Evolutionary conservation across 2,329 filamentous ascomycete genomes (phyloP).

Genomic region (Ilyonectria sp.): DNA sequence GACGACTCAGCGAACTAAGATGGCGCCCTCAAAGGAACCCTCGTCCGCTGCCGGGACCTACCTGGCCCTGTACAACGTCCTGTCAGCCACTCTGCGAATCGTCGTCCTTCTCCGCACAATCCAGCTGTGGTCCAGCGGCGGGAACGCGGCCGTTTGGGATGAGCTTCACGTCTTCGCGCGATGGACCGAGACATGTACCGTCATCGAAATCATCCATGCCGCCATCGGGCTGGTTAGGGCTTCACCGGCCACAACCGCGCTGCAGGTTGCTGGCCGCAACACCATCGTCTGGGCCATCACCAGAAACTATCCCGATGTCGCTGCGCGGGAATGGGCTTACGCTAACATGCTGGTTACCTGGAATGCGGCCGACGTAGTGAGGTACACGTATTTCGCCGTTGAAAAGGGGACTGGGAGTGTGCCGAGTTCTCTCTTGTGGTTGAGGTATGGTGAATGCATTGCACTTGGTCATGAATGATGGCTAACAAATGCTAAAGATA

Average conservation of each 20-base stretch:
- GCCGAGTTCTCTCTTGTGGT: conserved; percentile 28
- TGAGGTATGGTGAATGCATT: conserved; percentile 30
- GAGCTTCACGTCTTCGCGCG: conserved; percentile 32
- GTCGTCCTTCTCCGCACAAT: conserved; percentile 26
- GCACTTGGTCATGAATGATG: neutral
- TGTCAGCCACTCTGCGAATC: conserved; percentile 29
- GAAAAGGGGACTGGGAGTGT: conserved; percentile 31
- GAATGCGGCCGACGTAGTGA: conserved; percentile 39
- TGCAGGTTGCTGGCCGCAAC: conserved; percentile 42
- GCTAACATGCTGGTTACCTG: conserved; percentile 40
- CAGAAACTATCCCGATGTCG: conserved; percentile 40
- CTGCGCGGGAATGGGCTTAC: conserved; percentile 32
- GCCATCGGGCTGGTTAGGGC: conserved; percentile 35
- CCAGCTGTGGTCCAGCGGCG: conserved; percentile 28
- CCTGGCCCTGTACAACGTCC: conserved; percentile 35
- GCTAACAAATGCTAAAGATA: conserved; percentile 25
- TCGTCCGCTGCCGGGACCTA: conserved; percentile 12
- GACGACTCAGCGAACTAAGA: neutral
- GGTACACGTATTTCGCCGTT: conserved; percentile 41
- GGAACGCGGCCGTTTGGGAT: conserved; percentile 36
- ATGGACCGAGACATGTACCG: conserved; percentile 40
- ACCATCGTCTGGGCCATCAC: conserved; percentile 45
- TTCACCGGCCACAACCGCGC: conserved; percentile 34
- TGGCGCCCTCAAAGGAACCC: neutral
- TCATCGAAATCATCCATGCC: conserved; percentile 35